A percentile compares a stretch with the other conserved stretches of the same genome.
Evolutionary conservation across 2,329 filamentous ascomycete genomes (phyloP).

Genomic region (Aspergillus nomiae): DNA sequence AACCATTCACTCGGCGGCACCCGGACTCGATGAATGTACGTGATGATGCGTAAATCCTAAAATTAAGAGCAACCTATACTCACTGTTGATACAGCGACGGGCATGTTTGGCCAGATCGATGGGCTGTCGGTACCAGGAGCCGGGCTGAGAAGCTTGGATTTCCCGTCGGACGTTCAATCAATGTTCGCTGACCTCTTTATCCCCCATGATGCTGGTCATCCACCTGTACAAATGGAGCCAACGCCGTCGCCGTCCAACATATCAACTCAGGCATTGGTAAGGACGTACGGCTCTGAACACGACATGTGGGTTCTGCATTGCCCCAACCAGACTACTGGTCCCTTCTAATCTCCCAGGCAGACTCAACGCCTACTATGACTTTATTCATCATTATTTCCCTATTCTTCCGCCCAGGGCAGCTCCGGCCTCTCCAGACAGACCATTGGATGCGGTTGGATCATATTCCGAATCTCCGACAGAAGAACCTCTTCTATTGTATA

Average conservation of each 20-base stretch:
- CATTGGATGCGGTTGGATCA: conserved; percentile 35
- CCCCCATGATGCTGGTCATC: conserved; percentile 23
- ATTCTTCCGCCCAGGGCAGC: conserved; percentile 43
- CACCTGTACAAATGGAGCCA: conserved; percentile 31
- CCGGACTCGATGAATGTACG: conserved; percentile 38
- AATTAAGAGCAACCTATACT: conserved; percentile 17
- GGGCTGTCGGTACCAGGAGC: conserved; percentile 43
- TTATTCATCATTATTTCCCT: conserved; percentile 49
- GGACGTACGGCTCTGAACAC: conserved; percentile 43
- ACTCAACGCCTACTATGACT: conserved; percentile 50
- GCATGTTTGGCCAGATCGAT: conserved; percentile 45
- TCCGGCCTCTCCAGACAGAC: conserved; percentile 33
- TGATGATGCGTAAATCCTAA: conserved; percentile 3
- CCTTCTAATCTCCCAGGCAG: conserved; percentile 29
- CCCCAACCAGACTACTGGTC: background rate
- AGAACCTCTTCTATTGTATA: conserved; percentile 35
- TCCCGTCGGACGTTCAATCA: conserved; percentile 36
- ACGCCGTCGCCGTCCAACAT: conserved; percentile 30
- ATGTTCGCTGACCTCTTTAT: conserved; percentile 42
- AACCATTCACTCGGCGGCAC: conserved; percentile 21
- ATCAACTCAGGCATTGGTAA: conserved; percentile 34
- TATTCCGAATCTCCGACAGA: conserved; percentile 32
- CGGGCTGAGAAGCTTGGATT: conserved; percentile 43
- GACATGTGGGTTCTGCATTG: conserved; percentile 38
- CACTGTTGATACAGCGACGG: conserved; percentile 29